Base-by-base conservation (phyloP, 345 rosid species). In the Salix udensis region DNA sequence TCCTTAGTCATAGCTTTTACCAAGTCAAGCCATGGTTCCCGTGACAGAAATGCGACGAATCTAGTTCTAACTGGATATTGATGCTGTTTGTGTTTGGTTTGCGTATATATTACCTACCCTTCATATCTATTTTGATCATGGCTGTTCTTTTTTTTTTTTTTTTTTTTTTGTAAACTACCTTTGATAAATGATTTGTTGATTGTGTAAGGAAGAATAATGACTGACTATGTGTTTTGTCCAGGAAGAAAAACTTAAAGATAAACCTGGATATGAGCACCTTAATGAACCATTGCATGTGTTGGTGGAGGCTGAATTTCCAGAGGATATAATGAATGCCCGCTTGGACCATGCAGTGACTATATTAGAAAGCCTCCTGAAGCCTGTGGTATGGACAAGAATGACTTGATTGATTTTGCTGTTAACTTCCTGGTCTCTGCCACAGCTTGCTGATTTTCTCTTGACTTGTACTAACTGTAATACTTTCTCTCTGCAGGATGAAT, bases 221-320 rank as follows among this genome's bases (percentile, higher is more conserved):
- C 66, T 74, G 61, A 76, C 6, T 67, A 14, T 34, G 21, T 58
- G 65, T 71, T 73, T 67, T 68, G 44, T 70, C 55, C 76, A 93
- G 99, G 96, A 93, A 83, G 99, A 93, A 82, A 92, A 90, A 74
- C 91, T 93, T 24, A 93, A 89, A 82, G 98, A 91, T 67, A 96
- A 93, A 83, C 94, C 94, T 42, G 98, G 97, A 62, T 96, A 93
- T 34, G 96, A 96, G 84, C 99, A 96, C 84, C 98, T 93, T 18
- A 87, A 89, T 30, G 97, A 96, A 85, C 97, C 91, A 8, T 83
- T 93, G 74, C 98, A 96, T 68, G 86, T 96, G 40, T 80, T 96
- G 81, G 88, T 96, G 70, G 99, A 92, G 85, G 98, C 97, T 15
- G 98, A 91, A 81, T 94, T 91, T 82, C 94, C 94, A 0, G 98